A percentile compares a stretch with the other conserved stretches of the same genome.
Evolutionary conservation across 768 basidiomycete genomes (phyloP).

Genomic region (Lentinus brumalis): DNA sequence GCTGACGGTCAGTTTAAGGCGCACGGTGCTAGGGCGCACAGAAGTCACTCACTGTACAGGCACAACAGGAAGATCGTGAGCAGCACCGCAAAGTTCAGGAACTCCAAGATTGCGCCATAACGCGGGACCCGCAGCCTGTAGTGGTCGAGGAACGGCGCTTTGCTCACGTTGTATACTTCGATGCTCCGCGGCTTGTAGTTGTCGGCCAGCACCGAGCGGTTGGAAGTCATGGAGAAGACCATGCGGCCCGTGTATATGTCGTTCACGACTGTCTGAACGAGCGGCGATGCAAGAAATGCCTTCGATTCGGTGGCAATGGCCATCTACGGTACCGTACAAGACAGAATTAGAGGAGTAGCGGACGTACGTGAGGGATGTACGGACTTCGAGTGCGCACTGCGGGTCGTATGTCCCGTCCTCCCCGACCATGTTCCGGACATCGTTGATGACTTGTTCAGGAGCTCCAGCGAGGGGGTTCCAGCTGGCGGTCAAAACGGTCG

Average conservation of each 20-base stretch:
- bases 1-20: neutral
- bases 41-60: slow-evolving; percentile 60
- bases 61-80: slow-evolving; percentile 72
- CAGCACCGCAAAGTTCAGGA: slow-evolving; percentile 72
- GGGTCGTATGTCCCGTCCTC: slow-evolving; percentile 68
- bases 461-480: slow-evolving; percentile 89
- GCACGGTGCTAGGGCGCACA: neutral
- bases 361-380: slow-evolving; percentile 23
- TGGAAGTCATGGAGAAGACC: slow-evolving; percentile 59
- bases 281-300: slow-evolving; percentile 76
- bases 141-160: slow-evolving; percentile 79
- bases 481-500: slow-evolving; percentile 75
- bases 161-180: slow-evolving; percentile 67
- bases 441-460: slow-evolving; percentile 60
- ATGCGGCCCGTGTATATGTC: slow-evolving; percentile 86
- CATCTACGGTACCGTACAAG: slow-evolving; percentile 52
- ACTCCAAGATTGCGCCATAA: slow-evolving; percentile 78
- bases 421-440: slow-evolving; percentile 63
- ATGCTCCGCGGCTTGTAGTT: slow-evolving; percentile 83
- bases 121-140: slow-evolving; percentile 84
- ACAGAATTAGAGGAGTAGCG: neutral
- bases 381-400: slow-evolving; percentile 85
- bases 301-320: slow-evolving; percentile 88
- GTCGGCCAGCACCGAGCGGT: slow-evolving; percentile 81
- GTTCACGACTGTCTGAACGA: slow-evolving; percentile 85